Evolutionary conservation across 306 rosid species (phyloP).

Genomic region (Mucuna pruriens): DNA sequence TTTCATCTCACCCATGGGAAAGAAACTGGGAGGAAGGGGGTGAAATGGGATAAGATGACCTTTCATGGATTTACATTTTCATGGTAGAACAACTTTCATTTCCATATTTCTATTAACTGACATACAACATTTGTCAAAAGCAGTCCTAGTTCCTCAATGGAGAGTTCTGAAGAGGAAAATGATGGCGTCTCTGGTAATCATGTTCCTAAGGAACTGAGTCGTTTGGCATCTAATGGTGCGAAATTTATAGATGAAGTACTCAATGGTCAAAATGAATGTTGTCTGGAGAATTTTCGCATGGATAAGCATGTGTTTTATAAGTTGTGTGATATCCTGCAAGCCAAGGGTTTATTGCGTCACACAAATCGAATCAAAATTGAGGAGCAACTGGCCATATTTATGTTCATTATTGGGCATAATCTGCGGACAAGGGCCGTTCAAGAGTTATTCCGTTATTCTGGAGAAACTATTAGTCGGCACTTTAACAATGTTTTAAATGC

Average conservation of each 20-base stretch:
- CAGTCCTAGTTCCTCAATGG: conserved; percentile 54
- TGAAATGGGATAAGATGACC: neutral
- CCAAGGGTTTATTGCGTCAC: conserved; percentile 81
- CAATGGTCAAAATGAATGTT: conserved; percentile 67
- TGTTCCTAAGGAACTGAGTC: conserved; percentile 59
- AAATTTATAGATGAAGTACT: conserved; percentile 90
- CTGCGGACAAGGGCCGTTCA: conserved; percentile 86
- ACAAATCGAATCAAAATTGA: conserved; percentile 91
- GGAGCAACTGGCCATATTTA: conserved; percentile 88
- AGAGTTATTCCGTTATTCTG: conserved; percentile 86
- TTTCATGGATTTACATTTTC: conserved; percentile 23
- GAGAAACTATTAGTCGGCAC: conserved; percentile 93
- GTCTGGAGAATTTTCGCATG: conserved; percentile 85
- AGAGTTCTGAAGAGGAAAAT: conserved; percentile 81
- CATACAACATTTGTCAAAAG: conserved; percentile 8
- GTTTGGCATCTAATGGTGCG: conserved; percentile 59
- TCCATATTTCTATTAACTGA: conserved; percentile 6
- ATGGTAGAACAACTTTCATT: conserved; percentile 9
- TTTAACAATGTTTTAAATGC: conserved; percentile 89
- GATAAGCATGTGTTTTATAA: conserved; percentile 80
- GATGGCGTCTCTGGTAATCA: conserved; percentile 52
- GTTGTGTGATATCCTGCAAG: conserved; percentile 85
- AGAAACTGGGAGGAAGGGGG: neutral
- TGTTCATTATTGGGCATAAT: conserved; percentile 92
- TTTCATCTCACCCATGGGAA: neutral